Base-by-base conservation (phyloP, 345 rosid genomes). In the Citrus trifoliata region DNA sequence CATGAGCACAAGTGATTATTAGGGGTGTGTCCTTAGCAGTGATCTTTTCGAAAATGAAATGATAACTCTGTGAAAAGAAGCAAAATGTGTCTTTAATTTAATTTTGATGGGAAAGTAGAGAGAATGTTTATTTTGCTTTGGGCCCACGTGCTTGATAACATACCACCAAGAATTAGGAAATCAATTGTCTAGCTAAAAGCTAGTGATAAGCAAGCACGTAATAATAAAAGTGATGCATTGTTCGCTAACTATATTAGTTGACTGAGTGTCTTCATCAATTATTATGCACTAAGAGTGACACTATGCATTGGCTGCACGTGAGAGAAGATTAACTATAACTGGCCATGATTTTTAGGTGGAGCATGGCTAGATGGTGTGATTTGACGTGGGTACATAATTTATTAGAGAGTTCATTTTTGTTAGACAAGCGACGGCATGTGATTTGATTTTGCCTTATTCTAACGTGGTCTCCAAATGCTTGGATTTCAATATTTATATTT, bases 321-420 rank as follows among this genome's bases (percentile, higher is more conserved):
- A 59, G 59, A 18, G 28, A 28, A 61, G 27, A 40, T 60, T 61
- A 61, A 27, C 25, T 40, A 40, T 7, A 38, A 38, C 9, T 0
- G 16, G 7, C 18, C 5, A 51, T 51, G 19, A 70, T 70, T 69
- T 13, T 6, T 2, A 30, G 28, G 38, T 42, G 19, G 32, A n/a
- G 58, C 58, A 18, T 10, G 2, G 25, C 65, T 3, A 60, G 27
- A 24, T 3, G 32, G 65, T 25, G 13, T 60, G 65, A 60, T 60
- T 60, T 60, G 65, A 60, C 30, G 16, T 27, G 51, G 18, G 22
- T 5, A 53, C 7, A 51, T 19, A 1, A 2, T 18, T 51, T 51
- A 4, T 5, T 1, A 0, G 2, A 51, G 7, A 53, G 16, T 18
- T 4, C 0, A 5, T 18, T 53, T 53, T 18, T 0, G 7, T 18